phyloP scores from a whole-genome alignment of 495 filamentous ascomycete species.

The Penicillium parvum region DNA sequence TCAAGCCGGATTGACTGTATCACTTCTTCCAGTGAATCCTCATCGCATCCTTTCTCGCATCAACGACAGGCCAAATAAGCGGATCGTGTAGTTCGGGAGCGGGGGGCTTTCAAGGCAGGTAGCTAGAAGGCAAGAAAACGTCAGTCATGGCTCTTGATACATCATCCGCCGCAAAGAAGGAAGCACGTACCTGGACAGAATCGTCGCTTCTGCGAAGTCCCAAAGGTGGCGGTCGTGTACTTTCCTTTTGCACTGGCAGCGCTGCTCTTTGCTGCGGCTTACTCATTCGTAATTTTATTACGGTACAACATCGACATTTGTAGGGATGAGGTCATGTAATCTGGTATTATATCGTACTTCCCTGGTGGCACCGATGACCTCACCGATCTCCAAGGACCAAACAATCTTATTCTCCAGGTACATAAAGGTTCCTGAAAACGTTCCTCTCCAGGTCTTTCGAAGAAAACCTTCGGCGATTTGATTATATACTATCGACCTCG shows the following conservation, averaged over 20 bases:
- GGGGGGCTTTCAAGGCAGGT: too few species aligned
- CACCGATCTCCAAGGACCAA: slow-evolving; percentile 10
- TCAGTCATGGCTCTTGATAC: too few species aligned
- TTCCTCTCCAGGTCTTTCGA: neutral
- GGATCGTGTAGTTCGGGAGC: neutral
- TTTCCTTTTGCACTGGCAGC: neutral
- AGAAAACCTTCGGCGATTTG: too few species aligned
- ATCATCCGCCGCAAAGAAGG: too few species aligned
- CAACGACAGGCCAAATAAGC: neutral
- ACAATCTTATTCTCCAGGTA: slow-evolving; percentile 6
- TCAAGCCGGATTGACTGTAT: slow-evolving; percentile 21
- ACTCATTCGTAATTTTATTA: slow-evolving; percentile 3
- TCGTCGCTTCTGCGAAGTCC: neutral
- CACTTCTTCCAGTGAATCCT: slow-evolving; percentile 20
- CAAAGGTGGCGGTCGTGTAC: neutral
- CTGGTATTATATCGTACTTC: neutral
- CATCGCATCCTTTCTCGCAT: slow-evolving; percentile 13
- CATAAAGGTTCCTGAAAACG: slow-evolving; percentile 3
- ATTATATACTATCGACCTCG: slow-evolving; percentile 2
- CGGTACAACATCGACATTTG: neutral
- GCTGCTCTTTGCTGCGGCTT: slow-evolving; percentile 1
- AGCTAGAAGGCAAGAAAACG: too few species aligned
- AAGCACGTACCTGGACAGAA: neutral
- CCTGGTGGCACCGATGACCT: slow-evolving; percentile 26
- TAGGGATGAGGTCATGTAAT: too few species aligned